phyloP scores from a whole-genome alignment of 176 grass and related monocot genomes.

The Alloteropsis semialata region DNA sequence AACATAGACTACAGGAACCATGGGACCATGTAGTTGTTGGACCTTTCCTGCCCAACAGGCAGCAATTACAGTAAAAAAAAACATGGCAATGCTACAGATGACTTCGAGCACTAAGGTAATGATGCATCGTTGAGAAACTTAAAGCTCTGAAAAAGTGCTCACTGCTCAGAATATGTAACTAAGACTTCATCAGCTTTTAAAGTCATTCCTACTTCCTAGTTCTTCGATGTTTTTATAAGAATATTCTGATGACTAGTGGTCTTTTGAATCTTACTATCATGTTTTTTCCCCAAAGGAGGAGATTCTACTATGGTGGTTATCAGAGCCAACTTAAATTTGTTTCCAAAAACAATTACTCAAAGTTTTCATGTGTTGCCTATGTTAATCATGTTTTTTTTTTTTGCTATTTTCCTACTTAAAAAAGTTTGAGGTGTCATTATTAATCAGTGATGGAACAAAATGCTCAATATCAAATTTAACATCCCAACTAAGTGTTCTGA shows the following conservation, averaged over 20 bases:
- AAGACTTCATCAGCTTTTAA: not conserved
- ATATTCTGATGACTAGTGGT: too few species aligned
- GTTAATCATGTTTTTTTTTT: not conserved
- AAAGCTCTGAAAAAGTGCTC: not conserved
- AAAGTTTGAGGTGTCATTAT: too few species aligned
- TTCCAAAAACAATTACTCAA: not conserved
- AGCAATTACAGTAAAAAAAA: not conserved
- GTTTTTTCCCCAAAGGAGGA: not conserved
- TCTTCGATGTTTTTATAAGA: not conserved
- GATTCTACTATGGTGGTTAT: not conserved
- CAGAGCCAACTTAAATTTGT: not conserved
- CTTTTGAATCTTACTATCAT: too few species aligned
- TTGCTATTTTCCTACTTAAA: not conserved
- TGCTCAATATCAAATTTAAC: not conserved
- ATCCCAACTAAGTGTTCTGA: not conserved
- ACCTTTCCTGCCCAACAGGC: not conserved
- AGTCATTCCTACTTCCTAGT: not conserved
- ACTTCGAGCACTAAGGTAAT: not conserved
- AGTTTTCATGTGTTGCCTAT: not conserved
- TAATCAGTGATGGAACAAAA: not conserved
- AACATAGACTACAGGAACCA: not conserved
- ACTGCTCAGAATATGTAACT: not conserved
- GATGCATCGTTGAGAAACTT: not conserved
- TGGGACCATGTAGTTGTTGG: not conserved
- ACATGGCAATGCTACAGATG: not conserved